Percentiles rank a stretch among this genome's conserved stretches.
Conservation (phyloP, 345 rosid species). For the Turritis glabra region DNA sequence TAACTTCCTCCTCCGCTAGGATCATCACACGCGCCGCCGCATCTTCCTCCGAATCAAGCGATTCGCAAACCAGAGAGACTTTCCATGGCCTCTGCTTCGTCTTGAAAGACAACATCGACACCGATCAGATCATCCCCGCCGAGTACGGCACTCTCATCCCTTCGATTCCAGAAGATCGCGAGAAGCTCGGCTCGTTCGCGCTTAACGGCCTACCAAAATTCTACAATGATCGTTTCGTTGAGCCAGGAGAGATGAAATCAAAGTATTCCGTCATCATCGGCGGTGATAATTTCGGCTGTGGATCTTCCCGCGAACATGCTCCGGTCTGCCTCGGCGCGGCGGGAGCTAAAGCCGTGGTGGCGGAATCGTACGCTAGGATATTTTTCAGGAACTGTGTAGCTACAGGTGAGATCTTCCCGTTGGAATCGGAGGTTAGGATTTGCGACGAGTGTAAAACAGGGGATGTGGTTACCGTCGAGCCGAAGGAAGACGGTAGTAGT, state of each 20-base stretch:
- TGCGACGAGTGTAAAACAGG: conserved; percentile 81
- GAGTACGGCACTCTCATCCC: conserved; percentile 81
- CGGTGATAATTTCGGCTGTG: conserved; percentile 84
- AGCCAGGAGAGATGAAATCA: conserved; percentile 50
- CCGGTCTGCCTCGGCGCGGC: conserved; percentile 88
- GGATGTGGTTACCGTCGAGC: conserved; percentile 62
- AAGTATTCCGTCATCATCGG: conserved; percentile 62
- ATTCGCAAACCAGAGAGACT: conserved; percentile 13
- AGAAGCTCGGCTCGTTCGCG: conserved; percentile 81
- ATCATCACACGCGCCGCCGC: conserved; percentile 19
- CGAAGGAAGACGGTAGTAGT: conserved; percentile 49
- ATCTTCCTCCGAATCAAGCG: neutral
- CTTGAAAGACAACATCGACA: conserved; percentile 81
- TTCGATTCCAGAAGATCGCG: conserved; percentile 67
- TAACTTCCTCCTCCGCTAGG: conserved; percentile 7
- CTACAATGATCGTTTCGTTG: conserved; percentile 61
- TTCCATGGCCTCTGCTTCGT: conserved; percentile 87
- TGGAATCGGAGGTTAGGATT: conserved; percentile 68
- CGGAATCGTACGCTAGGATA: conserved; percentile 81
- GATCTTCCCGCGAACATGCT: conserved; percentile 88
- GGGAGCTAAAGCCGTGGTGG: conserved; percentile 68
- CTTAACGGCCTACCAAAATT: conserved; percentile 63
- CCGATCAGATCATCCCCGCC: conserved; percentile 87
- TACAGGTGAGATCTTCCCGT: conserved; percentile 72
- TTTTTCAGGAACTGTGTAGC: conserved; percentile 84